Base-by-base conservation (phyloP, 768 basidiomycete species). In the Xanthoconium purpureum region DNA sequence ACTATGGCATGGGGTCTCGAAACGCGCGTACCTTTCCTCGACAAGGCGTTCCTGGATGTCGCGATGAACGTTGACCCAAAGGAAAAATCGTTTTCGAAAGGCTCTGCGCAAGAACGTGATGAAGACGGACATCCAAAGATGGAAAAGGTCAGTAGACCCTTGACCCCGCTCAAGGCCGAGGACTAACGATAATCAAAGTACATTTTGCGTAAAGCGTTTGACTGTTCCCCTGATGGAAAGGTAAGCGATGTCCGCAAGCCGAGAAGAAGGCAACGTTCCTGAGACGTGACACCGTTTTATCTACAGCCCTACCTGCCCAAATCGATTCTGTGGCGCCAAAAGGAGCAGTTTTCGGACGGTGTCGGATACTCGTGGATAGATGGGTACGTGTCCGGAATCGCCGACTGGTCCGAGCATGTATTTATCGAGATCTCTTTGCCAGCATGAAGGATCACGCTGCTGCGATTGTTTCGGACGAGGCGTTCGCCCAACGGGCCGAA, bases 1-100 rank as follows among this genome's bases (percentile, higher is more conserved):
- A 98, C 97, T 9, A 98, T 99, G 97, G 97, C 97, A 1, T 99
- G 96, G 95, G 97, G 97, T 59, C 84, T 99, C 46, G 97, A 99
- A 72, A 94, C 94, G 3, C 92, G 97, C 47, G 97, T 99, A 6
- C 97, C 97, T 13, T 99, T 99, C 85, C 84, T 99, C 53, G 97
- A 99, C 80, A 96, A 94, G 76, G 77, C 83, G 15, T 99, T 99
- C 84, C 78, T 99, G 50, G 94, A 98, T 52, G 89, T 89, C 20
- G 81, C 94, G 2, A 92, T 99, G 93, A 88, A 88, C 75, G 75
- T 94, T 63, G 87, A 95, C 62, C 82, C 97, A 3, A 82, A 85
- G 66, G 81, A 89, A 56, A 99, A 99, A 73, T 84, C 83, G 80
- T 98, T 98, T 76, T 78, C 67, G 65, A 98, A 94, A 72, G 93